These are phyloP conservation scores for Nakaseomyces delphensis DNA, from an alignment of 1,139 yeast genomes.

Conservation along the genomic window DNA sequence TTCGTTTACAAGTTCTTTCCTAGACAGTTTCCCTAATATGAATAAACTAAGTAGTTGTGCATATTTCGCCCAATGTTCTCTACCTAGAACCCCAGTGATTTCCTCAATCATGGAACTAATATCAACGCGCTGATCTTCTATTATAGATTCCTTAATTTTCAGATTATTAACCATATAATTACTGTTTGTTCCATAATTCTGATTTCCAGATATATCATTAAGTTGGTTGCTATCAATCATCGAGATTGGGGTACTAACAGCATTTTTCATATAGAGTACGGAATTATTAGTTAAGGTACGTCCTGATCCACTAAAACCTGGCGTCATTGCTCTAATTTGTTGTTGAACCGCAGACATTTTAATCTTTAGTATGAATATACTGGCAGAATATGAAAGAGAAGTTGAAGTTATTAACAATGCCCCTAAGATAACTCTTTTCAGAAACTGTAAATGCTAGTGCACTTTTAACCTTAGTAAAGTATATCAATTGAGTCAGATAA, in stretches of 20 bases:
- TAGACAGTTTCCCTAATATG: constrained; percentile 68
- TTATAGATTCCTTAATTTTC: constrained; percentile 4
- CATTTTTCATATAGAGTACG: constrained; percentile 4
- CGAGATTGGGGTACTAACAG: constrained; percentile 7
- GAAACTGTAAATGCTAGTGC: no score
- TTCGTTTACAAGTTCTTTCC: constrained; percentile 49
- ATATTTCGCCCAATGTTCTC: constrained; percentile 71
- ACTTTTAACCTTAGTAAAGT: no score
- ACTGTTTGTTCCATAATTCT: background rate
- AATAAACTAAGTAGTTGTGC: constrained; percentile 71
- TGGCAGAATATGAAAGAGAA: no score
- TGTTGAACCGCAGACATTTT: constrained; percentile 6
- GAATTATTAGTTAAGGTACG: constrained; percentile 8
- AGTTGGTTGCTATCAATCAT: constrained; percentile 7
- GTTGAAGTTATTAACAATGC: no score
- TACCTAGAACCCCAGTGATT: constrained; percentile 62
- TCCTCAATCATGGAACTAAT: constrained; percentile 65
- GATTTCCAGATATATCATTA: constrained; percentile 6
- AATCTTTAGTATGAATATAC: no score
- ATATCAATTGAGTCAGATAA: no score
- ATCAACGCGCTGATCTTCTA: constrained; percentile 46
- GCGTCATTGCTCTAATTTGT: constrained; percentile 6
- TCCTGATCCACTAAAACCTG: constrained; percentile 1
- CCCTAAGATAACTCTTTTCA: no score
- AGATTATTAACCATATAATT: constrained; percentile 2